Conservation (phyloP, 495 filamentous ascomycete species). For the Talaromyces thailandensis region DNA sequence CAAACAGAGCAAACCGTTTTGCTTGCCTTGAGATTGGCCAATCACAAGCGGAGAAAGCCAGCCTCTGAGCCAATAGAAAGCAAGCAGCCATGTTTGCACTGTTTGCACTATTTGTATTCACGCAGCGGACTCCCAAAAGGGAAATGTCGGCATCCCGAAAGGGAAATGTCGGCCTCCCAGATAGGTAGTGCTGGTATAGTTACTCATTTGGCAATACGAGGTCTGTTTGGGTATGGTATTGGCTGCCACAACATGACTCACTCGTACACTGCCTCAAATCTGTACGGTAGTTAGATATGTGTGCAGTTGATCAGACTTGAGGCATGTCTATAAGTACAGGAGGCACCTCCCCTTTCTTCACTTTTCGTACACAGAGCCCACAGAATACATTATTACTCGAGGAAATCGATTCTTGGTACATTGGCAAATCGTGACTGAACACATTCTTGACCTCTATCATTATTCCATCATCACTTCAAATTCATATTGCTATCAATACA, state of each 20-base stretch:
- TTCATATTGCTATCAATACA: not conserved
- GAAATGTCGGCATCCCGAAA: not conserved
- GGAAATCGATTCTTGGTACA: no score
- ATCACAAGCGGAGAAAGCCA: not conserved
- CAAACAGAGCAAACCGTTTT: not conserved
- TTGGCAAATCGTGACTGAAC: not conserved
- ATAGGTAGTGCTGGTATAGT: no score
- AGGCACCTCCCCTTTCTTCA: not conserved
- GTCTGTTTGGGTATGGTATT: not conserved
- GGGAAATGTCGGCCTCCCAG: not conserved
- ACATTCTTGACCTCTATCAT: not conserved
- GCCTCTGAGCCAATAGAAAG: not conserved
- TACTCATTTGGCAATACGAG: not conserved
- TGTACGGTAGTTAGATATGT: no score
- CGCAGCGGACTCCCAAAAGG: not conserved
- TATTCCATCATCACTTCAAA: not conserved
- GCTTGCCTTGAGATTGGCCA: not conserved
- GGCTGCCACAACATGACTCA: not conserved
- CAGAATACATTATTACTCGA: no score
- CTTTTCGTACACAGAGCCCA: not conserved
- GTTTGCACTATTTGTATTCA: not conserved
- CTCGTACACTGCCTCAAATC: not conserved
- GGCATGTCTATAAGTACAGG: not conserved
- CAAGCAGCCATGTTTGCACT: not conserved
- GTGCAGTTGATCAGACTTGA: not conserved